A percentile compares a stretch with the other conserved stretches of the same genome.
These are phyloP conservation scores for Seiridium cupressi DNA, from an alignment of 2,329 filamentous ascomycete species.

Conservation along the genomic window DNA sequence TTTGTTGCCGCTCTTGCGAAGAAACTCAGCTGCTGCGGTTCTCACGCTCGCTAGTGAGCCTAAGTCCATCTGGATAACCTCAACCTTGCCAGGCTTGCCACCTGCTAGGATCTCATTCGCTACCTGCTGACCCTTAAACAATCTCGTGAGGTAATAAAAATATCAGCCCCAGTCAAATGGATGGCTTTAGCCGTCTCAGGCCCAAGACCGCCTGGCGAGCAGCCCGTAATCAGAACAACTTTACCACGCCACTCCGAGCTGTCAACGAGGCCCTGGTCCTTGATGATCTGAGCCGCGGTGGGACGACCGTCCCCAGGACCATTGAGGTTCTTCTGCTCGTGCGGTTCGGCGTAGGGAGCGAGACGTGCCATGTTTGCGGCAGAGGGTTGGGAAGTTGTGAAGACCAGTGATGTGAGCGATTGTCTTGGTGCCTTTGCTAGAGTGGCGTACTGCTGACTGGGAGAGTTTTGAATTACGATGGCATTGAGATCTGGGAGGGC, in stretches of 20 bases:
- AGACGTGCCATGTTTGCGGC: slow-evolving; percentile 10
- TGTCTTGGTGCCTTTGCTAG: no score
- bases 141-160: slow-evolving; percentile 16
- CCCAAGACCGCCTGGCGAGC: slow-evolving; percentile 13
- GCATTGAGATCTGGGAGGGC: no score
- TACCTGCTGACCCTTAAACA: slow-evolving; percentile 13
- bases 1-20: slow-evolving; percentile 8
- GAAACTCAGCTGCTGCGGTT: slow-evolving; percentile 12
- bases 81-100: slow-evolving; percentile 13
- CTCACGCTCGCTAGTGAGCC: slow-evolving; percentile 12
- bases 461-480: no score
- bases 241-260: slow-evolving; percentile 10
- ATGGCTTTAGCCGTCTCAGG: slow-evolving; percentile 13
- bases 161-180: slow-evolving; percentile 10
- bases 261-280: slow-evolving; percentile 15
- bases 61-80: slow-evolving; percentile 15
- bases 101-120: slow-evolving; percentile 11
- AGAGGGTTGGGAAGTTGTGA: not conserved
- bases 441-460: no score
- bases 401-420: not conserved
- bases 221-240: slow-evolving; percentile 14
- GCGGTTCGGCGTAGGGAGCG: slow-evolving; percentile 14
- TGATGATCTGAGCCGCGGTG: slow-evolving; percentile 14
- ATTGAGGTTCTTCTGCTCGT: slow-evolving; percentile 4
- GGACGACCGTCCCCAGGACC: slow-evolving; percentile 18